Evolutionary conservation across 2,329 filamentous ascomycete species (phyloP).

Genomic region (Dothiorella sarmentorum): DNA sequence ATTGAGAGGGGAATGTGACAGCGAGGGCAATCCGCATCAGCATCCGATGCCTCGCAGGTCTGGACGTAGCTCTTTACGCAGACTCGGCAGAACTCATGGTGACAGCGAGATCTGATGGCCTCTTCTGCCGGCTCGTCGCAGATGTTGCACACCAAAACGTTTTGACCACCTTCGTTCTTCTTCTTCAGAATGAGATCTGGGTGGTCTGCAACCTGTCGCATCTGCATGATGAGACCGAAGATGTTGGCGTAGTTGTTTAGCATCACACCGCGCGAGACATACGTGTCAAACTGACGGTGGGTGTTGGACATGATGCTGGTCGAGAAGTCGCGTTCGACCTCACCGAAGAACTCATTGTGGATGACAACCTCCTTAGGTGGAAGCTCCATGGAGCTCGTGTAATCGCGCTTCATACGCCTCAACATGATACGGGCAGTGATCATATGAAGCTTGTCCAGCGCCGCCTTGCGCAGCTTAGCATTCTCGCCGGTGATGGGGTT

Average conservation of each 20-base stretch:
- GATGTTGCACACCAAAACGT: conserved; percentile 86
- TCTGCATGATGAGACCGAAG: conserved; percentile 98
- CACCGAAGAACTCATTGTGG: conserved; percentile 93
- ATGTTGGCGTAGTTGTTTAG: conserved; percentile 98
- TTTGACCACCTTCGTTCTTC: conserved; percentile 79
- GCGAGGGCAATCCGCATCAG: conserved; percentile 69
- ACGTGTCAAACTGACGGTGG: conserved; percentile 87
- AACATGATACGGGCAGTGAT: conserved; percentile 95
- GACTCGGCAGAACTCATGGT: conserved; percentile 84
- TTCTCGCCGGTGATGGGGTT: conserved; percentile 63
- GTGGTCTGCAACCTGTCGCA: conserved; percentile 96
- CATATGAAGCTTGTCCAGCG: conserved; percentile 77
- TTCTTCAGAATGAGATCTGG: conserved; percentile 92
- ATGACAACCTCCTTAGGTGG: conserved; percentile 92
- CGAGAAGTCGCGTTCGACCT: conserved; percentile 93
- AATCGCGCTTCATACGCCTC: conserved; percentile 87
- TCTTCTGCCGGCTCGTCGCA: conserved; percentile 97
- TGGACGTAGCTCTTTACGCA: conserved; percentile 78
- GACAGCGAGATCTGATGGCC: conserved; percentile 85
- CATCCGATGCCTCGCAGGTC: conserved; percentile 64
- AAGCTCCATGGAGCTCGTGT: conserved; percentile 92
- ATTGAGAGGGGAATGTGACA: conserved; percentile 89
- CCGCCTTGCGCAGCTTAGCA: conserved; percentile 58
- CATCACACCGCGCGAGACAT: conserved; percentile 89
- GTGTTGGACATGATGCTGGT: conserved; percentile 93